Conservation (phyloP, 441 rosid species). For the Gossypium schwendimanii region DNA sequence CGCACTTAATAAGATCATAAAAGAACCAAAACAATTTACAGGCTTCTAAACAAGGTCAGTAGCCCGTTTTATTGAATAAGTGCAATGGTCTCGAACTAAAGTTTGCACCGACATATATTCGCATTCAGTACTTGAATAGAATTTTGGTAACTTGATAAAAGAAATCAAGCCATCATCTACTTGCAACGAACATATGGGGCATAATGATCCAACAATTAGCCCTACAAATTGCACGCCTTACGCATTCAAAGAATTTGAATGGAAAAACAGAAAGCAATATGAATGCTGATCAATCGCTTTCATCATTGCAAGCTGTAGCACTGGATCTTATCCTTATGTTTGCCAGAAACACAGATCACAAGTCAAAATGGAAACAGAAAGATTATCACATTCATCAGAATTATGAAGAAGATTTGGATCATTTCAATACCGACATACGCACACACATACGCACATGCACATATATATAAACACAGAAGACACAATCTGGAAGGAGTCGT, state of each 20-base stretch:
- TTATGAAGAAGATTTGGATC: not conserved
- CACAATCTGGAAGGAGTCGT: not conserved
- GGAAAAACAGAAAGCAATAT: not conserved
- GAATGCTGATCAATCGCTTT: not conserved
- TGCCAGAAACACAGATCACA: not conserved
- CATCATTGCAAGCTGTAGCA: not conserved
- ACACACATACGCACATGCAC: too few species aligned
- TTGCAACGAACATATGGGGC: not conserved
- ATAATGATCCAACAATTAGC: not conserved
- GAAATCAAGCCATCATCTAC: not conserved
- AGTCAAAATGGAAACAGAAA: not conserved
- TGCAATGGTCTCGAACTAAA: conserved; percentile 1
- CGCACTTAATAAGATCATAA: too few species aligned
- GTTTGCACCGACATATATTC: too few species aligned
- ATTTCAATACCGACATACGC: not conserved
- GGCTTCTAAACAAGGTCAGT: not conserved
- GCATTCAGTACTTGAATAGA: too few species aligned
- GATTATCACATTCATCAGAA: not conserved
- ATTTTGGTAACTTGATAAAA: too few species aligned
- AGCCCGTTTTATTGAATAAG: not conserved
- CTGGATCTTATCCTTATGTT: not conserved
- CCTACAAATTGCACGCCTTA: not conserved
- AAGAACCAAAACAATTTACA: too few species aligned
- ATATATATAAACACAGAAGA: not conserved
- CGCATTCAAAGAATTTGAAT: not conserved